Conservation (phyloP, 371 early-diverging fungal species). For the Gilbertella persicaria region DNA sequence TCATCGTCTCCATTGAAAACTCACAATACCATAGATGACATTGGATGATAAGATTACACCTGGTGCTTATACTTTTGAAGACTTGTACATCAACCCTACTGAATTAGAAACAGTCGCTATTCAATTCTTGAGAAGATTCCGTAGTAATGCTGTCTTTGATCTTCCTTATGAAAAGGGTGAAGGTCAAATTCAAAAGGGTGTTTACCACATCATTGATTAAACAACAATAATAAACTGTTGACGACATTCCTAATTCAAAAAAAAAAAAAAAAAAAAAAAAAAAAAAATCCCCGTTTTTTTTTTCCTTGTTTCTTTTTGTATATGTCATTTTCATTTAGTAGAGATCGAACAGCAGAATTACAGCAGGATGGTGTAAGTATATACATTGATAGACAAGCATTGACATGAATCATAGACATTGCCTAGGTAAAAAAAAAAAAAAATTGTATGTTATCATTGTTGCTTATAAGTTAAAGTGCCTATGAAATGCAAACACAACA, state of each 20-base stretch:
- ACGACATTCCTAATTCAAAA: too few species aligned
- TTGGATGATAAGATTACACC: slow-evolving; percentile 75
- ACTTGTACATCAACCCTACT: slow-evolving; percentile 81
- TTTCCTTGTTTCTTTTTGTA: slow-evolving; percentile 1
- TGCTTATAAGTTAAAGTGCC: too few species aligned
- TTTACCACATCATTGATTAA: slow-evolving; percentile 62
- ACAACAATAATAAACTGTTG: neutral
- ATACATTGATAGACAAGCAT: neutral
- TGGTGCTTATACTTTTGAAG: slow-evolving; percentile 79
- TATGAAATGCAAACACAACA: slow-evolving; percentile 10
- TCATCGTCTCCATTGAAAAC: too few species aligned
- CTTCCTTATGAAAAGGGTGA: slow-evolving; percentile 65
- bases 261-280: too few species aligned
- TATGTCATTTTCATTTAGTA: slow-evolving; percentile 40
- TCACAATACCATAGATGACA: slow-evolving; percentile 66
- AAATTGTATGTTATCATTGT: too few species aligned
- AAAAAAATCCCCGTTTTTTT: slow-evolving; percentile 2
- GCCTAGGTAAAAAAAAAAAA: neutral
- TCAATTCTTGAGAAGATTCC: slow-evolving; percentile 83
- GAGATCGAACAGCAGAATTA: slow-evolving; percentile 37
- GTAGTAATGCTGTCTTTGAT: slow-evolving; percentile 68
- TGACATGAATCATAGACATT: too few species aligned
- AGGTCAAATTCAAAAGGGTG: slow-evolving; percentile 59
- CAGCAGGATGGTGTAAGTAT: slow-evolving; percentile 5
- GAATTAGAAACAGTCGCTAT: slow-evolving; percentile 78